Conservation (phyloP, 2,329 filamentous ascomycete genomes). For the Exophiala bonariae region DNA sequence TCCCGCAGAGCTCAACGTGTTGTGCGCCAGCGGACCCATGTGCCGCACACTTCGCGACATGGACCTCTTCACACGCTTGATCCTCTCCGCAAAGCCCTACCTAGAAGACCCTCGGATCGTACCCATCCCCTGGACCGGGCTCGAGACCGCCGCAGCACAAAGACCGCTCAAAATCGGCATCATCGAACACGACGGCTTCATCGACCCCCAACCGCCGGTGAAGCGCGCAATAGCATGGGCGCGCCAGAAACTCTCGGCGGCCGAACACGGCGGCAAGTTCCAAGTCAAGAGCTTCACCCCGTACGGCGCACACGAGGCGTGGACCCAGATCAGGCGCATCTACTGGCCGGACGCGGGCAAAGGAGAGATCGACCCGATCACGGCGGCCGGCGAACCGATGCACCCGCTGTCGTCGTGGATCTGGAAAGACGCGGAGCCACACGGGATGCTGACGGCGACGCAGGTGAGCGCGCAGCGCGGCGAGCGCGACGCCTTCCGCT, state of each 20-base stretch:
- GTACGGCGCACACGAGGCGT: conserved; percentile 13
- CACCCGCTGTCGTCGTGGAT: conserved; percentile 15
- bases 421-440: conserved; percentile 9
- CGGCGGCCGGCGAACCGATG: conserved; percentile 12
- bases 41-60: conserved; percentile 46
- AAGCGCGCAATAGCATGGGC: conserved; percentile 47
- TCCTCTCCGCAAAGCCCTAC: conserved; percentile 51
- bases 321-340: conserved; percentile 11
- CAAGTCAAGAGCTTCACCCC: conserved; percentile 47
- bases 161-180: conserved; percentile 57
- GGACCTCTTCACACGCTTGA: conserved; percentile 42
- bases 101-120: conserved; percentile 51
- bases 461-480: conserved; percentile 11
- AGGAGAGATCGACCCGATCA: conserved; percentile 7
- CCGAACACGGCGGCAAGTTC: conserved; percentile 34
- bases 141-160: conserved; percentile 15
- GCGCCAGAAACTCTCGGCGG: conserved; percentile 32
- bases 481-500: conserved; percentile 31
- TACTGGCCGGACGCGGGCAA: conserved; percentile 16
- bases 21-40: conserved; percentile 16
- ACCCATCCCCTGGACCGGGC: conserved; percentile 50
- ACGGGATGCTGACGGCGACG: conserved; percentile 24
- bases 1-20: conserved; percentile 16
- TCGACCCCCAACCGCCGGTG: conserved; percentile 66
- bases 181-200: conserved; percentile 65